Base-by-base conservation (phyloP, 345 rosid species). In the Draba incana region DNA sequence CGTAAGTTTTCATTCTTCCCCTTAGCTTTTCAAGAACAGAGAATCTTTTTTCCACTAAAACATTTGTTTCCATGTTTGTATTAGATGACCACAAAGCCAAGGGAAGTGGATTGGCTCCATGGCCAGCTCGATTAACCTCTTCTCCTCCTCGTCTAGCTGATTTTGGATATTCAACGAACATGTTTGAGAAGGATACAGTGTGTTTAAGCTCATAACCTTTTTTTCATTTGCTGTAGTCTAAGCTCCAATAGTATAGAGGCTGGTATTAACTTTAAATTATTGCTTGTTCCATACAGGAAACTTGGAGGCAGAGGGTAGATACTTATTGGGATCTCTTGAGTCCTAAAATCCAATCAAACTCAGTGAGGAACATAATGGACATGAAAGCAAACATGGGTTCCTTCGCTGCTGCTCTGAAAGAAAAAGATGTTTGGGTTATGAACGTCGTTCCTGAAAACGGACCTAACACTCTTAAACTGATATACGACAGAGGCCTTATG, bases 111-210 rank as follows among this genome's bases (percentile, higher is more conserved):
- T 20, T 20, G 20, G 20, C 20, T 20, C 20, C 20, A 20, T 20
- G 20, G 20, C 99, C 98, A 7, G 87, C 90, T 70, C 84, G 99
- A 61, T 80, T 85, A 81, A 89, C 83, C 38, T 64, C 93, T 45
- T 85, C 96, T 72, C 87, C 99, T 76, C 90, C 93, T 10, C 81
- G 98, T 44, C 89, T 94, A 77, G 86, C 93, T 74, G 98, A 94
- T 74, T 87, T 92, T 67, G 97, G 98, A 70, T 91, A 91, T 75
- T 81, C 93, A 8, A 79, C 28, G 27, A 88, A 92, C 59, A 89
- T 84, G 93, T 94, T 91, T 80, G 88, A 83, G 69, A 94, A 89
- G 78, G 99, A 94, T 75, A 82, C 79, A 71, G 99, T 94, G 85
- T 37, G 73, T 66, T 52, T 50, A 66, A 5, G 2, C 68, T 11